Conservation (phyloP, 345 rosid species). For the Eucalyptus grandis region DNA sequence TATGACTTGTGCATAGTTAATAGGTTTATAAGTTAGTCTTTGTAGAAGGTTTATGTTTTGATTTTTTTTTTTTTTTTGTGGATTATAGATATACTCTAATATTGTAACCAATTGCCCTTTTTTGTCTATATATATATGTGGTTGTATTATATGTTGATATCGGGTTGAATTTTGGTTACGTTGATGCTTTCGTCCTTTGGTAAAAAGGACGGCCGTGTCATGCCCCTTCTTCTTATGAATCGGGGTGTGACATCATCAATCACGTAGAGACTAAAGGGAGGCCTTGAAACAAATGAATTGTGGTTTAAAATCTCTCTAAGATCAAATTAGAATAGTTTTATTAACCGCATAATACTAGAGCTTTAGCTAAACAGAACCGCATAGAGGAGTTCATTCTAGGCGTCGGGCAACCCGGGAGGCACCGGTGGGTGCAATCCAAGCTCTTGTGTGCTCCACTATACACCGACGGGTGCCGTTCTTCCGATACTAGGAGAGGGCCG, state of each 20-base stretch:
- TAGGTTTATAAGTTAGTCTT: too few relatives aligned
- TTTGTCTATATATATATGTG: too few relatives aligned
- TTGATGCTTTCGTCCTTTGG: too few relatives aligned
- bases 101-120: too few relatives aligned
- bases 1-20: too few relatives aligned
- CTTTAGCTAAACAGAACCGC: slow-evolving; percentile 31
- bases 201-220: too few relatives aligned
- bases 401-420: slow-evolving; percentile 91
- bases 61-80: too few relatives aligned
- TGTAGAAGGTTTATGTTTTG: too few relatives aligned
- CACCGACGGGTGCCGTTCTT: slow-evolving; percentile 63
- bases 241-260: not conserved
- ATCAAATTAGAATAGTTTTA: not conserved
- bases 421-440: slow-evolving; percentile 87
- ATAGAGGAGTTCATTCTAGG: slow-evolving; percentile 76
- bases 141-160: too few relatives aligned
- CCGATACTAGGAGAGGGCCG: slow-evolving; percentile 23
- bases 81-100: too few relatives aligned
- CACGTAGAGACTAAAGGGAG: not conserved
- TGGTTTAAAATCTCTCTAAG: not conserved
- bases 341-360: not conserved
- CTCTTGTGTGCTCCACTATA: slow-evolving; percentile 23
- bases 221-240: too few relatives aligned
- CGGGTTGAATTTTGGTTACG: too few relatives aligned
- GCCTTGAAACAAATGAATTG: not conserved